Conservation (phyloP, 768 basidiomycete species). For the Lactarius indigo region DNA sequence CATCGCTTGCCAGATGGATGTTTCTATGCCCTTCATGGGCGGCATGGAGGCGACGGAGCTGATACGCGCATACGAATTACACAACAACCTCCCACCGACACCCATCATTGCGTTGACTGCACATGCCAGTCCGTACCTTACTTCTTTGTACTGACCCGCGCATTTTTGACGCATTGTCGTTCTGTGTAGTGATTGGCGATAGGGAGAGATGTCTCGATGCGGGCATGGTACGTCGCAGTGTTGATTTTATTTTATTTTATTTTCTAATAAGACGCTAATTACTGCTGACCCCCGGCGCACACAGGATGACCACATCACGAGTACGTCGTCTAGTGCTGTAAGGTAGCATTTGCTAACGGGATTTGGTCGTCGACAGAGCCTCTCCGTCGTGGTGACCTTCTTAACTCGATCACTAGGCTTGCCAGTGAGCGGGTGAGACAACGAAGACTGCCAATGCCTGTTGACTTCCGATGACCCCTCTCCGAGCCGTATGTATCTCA, state of each 20-base stretch:
- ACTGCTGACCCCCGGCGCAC: background rate
- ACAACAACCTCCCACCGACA: constrained; percentile 62
- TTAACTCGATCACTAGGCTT: constrained; percentile 80
- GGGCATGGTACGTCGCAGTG: constrained; percentile 46
- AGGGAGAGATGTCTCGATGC: constrained; percentile 71
- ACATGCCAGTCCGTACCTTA: constrained; percentile 76
- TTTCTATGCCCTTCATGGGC: constrained; percentile 98
- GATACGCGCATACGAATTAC: constrained; percentile 80
- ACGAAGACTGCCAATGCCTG: constrained; percentile 12
- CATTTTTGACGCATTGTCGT: constrained; percentile 20
- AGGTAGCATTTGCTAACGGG: background rate
- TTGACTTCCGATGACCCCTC: constrained; percentile 8
- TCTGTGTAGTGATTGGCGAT: constrained; percentile 76
- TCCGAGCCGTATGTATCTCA: background rate
- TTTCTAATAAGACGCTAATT: background rate
- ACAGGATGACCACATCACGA: constrained; percentile 77
- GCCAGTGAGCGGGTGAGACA: constrained; percentile 53
- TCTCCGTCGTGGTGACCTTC: constrained; percentile 68
- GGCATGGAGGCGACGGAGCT: constrained; percentile 96
- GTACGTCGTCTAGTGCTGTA: constrained; percentile 40
- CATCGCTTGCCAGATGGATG: constrained; percentile 71
- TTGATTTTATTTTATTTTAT: background rate
- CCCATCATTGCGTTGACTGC: constrained; percentile 98
- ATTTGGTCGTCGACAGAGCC: constrained; percentile 50
- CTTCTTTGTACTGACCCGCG: background rate